Percentiles rank a stretch among this genome's conserved stretches.
Conservation (phyloP, 2,329 filamentous ascomycete genomes). For the Fusarium tricinctum region DNA sequence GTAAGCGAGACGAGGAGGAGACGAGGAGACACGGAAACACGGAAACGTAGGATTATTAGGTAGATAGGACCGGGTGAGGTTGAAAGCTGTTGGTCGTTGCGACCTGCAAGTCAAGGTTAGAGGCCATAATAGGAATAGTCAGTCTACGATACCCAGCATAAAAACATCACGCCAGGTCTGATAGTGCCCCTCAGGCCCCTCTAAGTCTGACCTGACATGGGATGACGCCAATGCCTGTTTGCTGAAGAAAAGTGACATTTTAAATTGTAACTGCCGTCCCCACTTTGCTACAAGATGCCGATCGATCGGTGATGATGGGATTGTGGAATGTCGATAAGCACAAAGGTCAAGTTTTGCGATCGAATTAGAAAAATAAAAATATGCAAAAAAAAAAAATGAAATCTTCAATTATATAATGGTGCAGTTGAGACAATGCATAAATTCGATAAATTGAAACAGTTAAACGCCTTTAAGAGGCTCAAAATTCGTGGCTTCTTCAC, state of each 20-base stretch:
- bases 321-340: constrained; percentile 8
- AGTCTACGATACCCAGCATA: constrained; percentile 40
- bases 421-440: not conserved
- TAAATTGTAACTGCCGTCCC: constrained; percentile 36
- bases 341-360: not conserved
- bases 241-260: constrained; percentile 37
- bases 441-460: not conserved
- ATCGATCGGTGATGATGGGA: constrained; percentile 29
- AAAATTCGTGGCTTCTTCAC: constrained; percentile 18
- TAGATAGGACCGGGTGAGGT: constrained; percentile 19
- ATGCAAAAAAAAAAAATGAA: not conserved
- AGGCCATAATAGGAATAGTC: constrained; percentile 38
- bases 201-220: constrained; percentile 11
- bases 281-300: constrained; percentile 33
- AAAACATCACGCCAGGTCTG: constrained; percentile 26
- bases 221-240: constrained; percentile 33
- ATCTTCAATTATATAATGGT: not conserved
- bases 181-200: constrained; percentile 33
- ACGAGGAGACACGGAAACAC: constrained; percentile 68
- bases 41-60: constrained; percentile 48
- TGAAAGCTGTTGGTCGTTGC: constrained; percentile 11
- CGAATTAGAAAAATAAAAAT: not conserved
- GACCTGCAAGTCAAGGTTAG: constrained; percentile 8
- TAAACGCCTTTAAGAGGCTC: constrained; percentile 3
- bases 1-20: constrained; percentile 63